Base-by-base conservation (phyloP, 352 stramenopile species). In the Hyphochytrium catenoides region DNA sequence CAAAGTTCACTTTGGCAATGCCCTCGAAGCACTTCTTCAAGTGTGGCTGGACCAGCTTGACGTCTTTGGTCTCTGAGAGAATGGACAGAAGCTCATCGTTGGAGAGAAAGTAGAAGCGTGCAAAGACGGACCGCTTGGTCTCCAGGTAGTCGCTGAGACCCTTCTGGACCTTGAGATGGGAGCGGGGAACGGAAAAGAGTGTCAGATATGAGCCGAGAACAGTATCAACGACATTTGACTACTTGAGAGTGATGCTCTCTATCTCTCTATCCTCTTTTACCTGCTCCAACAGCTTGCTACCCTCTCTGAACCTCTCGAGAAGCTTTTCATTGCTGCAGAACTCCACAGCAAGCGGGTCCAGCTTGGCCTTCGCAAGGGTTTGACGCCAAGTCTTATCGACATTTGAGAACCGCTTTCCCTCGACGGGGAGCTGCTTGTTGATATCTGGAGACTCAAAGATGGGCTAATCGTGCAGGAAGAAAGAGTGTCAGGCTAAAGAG, bases 361-460 rank as follows among this genome's bases (percentile, higher is more conserved):
- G 41, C 42, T 91, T 89, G 0, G 71, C 82, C 1, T 58, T 50
- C 1, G 56, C 55, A 15, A 95, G 59, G 2, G 76, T 94, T 30
- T 84, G 62, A 2, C 82, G 58, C 82, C 82, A 95, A 40, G 93
- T 91, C 40, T 94, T 93, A 44, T 94, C 83, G 4, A 95, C 82
- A 0, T 75, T 89, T 1, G 74, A 66, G 36, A 95, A 95, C 1
- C 81, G 64, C 43, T 95, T 95, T 5, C 76, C 79, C 44, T 94
- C 83, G 0, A 71, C 59, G 1, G 83, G 82, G 4, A 95, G 65
- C 43, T 95, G 83, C 47, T 94, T 95, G 51, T 92, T 93, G 46
- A 95, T 95, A 41, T 95, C 82, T 0, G 75, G 65, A 0, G 73
- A 91, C 39, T 94, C 82, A 34, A 95, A 95, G 37, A 94, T 94